These are phyloP conservation scores for Mikania micrantha DNA, from an alignment of 129 eudicot genomes.

Conservation along the genomic window DNA sequence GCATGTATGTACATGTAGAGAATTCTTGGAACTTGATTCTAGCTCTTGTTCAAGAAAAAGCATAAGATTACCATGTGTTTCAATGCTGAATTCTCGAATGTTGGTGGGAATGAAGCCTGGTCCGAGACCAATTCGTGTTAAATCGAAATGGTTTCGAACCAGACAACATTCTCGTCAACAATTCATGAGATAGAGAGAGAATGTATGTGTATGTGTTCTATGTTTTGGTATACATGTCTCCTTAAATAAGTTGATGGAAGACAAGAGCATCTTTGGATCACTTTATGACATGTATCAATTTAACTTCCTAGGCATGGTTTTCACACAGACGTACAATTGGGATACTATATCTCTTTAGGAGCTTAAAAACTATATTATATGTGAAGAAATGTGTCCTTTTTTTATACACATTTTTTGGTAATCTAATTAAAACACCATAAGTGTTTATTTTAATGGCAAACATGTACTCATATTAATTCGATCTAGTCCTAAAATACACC, in stretches of 20 bases:
- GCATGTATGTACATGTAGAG: constrained; percentile 18
- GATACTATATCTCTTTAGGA: constrained; percentile 2
- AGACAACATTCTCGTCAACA: constrained; percentile 71
- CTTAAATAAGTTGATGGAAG: constrained; percentile 37
- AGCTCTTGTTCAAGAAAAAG: neutral
- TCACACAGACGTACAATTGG: constrained; percentile 26
- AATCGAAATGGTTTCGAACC: constrained; percentile 47
- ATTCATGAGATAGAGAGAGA: constrained; percentile 16
- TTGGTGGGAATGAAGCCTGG: constrained; percentile 99
- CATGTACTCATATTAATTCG: no score
- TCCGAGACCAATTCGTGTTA: constrained; percentile 53
- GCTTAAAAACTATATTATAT: neutral
- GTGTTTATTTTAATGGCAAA: no score
- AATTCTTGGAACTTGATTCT: neutral
- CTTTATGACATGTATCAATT: constrained; percentile 22
- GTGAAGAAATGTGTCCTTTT: neutral
- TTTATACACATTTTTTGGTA: neutral
- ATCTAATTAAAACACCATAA: neutral
- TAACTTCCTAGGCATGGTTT: constrained; percentile 38
- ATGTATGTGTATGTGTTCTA: neutral
- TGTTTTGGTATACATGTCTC: constrained; percentile 33
- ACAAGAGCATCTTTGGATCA: constrained; percentile 18
- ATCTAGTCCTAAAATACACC: no score
- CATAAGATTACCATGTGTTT: neutral
- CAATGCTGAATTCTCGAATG: constrained; percentile 19